Conservation (phyloP, 1,139 yeast genomes). For the Debaryomycetaceae sp. region DNA sequence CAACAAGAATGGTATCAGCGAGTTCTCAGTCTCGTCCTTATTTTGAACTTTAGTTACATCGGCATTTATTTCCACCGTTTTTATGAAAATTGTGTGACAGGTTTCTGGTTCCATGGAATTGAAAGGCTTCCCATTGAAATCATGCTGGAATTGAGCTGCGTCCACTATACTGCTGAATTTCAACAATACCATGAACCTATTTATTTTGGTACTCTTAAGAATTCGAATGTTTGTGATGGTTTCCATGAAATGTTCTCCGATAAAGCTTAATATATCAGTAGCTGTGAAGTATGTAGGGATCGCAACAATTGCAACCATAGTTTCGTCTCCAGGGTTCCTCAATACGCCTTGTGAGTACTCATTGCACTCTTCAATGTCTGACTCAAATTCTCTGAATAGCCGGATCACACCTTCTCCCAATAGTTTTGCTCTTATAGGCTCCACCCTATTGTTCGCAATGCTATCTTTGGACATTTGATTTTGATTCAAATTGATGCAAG, state of each 20-base stretch:
- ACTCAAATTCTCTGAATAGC: slow-evolving; percentile 50
- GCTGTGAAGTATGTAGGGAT: slow-evolving; percentile 88
- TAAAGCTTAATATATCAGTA: slow-evolving; percentile 75
- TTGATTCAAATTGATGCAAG: slow-evolving; percentile 22
- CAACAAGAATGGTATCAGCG: slow-evolving; percentile 59
- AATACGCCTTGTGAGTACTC: slow-evolving; percentile 1
- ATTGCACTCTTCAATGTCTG: background rate
- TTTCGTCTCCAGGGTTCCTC: slow-evolving; percentile 45
- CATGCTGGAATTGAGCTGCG: slow-evolving; percentile 62
- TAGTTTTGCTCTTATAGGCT: slow-evolving; percentile 55
- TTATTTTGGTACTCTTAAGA: slow-evolving; percentile 61
- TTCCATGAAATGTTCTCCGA: slow-evolving; percentile 60
- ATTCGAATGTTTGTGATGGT: slow-evolving; percentile 70
- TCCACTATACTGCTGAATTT: slow-evolving; percentile 58
- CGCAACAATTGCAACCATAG: slow-evolving; percentile 75
- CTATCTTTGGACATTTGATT: slow-evolving; percentile 7
- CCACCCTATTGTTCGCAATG: slow-evolving; percentile 19
- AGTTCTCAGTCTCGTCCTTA: slow-evolving; percentile 20
- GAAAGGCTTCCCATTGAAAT: slow-evolving; percentile 71
- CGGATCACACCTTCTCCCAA: slow-evolving; percentile 73
- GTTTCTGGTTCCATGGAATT: slow-evolving; percentile 87
- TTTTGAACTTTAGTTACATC: slow-evolving; percentile 8
- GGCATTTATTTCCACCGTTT: slow-evolving; percentile 46
- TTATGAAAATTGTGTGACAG: slow-evolving; percentile 73
- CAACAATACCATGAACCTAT: slow-evolving; percentile 72